Conservation (phyloP, 257 asterid species). For the Nicotiana sylvestris region DNA sequence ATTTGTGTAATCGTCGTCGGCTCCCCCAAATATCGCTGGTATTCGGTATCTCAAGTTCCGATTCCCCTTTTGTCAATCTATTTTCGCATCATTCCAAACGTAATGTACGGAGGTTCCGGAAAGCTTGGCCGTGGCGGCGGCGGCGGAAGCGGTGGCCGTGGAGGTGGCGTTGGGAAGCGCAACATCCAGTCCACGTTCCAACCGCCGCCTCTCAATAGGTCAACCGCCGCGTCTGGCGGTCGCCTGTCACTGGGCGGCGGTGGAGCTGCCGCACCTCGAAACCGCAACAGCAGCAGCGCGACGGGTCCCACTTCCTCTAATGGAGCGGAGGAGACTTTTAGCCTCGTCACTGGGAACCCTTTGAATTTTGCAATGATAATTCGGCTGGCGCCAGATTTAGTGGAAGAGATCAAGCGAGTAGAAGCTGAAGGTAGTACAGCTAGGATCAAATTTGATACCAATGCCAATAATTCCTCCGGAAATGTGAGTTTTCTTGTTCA, state of each 20-base stretch:
- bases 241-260: constrained; percentile 56
- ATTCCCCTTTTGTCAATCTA: background rate
- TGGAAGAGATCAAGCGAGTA: constrained; percentile 97
- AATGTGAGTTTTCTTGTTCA: constrained; percentile 56
- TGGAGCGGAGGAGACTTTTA: constrained; percentile 63
- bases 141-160: constrained; percentile 47
- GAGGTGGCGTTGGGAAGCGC: constrained; percentile 57
- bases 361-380: constrained; percentile 86
- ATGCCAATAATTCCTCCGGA: constrained; percentile 62
- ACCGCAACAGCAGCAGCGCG: constrained; percentile 35
- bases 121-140: constrained; percentile 78
- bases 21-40: constrained; percentile 8
- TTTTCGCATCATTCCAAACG: background rate
- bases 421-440: constrained; percentile 72
- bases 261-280: constrained; percentile 35
- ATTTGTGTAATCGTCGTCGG: constrained; percentile 11
- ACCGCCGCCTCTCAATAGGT: constrained; percentile 58
- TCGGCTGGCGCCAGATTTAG: constrained; percentile 80
- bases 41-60: constrained; percentile 10
- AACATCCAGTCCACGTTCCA: constrained; percentile 38
- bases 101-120: constrained; percentile 69
- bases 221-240: constrained; percentile 37
- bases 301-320: constrained; percentile 29
- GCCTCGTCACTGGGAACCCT: constrained; percentile 74
- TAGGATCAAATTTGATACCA: constrained; percentile 78